These are phyloP conservation scores for Arthrobotrys sphaeroides DNA, from an alignment of 2,329 filamentous ascomycete species.

Conservation along the genomic window DNA sequence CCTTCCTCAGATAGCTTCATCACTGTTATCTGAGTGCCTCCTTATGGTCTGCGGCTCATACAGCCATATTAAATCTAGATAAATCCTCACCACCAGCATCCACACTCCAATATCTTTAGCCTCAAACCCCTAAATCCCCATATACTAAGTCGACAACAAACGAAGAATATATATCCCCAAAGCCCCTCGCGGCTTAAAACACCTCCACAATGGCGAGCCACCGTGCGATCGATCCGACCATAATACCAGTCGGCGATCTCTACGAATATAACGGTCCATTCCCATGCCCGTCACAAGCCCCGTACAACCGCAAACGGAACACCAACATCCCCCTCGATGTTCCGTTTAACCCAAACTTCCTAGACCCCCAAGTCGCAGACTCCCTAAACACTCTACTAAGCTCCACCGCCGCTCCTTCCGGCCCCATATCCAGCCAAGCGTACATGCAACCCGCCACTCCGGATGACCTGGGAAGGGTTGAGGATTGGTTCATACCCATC, in stretches of 20 bases:
- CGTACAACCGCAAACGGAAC: constrained; percentile 12
- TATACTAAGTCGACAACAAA: no score
- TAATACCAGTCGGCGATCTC: neutral
- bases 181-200: neutral
- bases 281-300: neutral
- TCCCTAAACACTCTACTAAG: constrained; percentile 15
- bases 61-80: no score
- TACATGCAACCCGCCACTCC: neutral
- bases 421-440: neutral
- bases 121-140: no score
- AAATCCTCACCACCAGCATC: no score
- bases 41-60: no score
- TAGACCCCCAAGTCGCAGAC: constrained; percentile 5
- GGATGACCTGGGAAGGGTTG: neutral
- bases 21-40: no score
- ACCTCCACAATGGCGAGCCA: neutral
- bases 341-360: constrained; percentile 13
- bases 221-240: neutral
- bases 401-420: neutral
- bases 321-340: constrained; percentile 21
- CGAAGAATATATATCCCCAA: neutral
- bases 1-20: no score
- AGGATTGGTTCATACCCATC: constrained; percentile 29
- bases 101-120: no score
- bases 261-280: constrained; percentile 39